phyloP scores from a whole-genome alignment of 2,329 filamentous ascomycete species.

The Fusarium continuum region DNA sequence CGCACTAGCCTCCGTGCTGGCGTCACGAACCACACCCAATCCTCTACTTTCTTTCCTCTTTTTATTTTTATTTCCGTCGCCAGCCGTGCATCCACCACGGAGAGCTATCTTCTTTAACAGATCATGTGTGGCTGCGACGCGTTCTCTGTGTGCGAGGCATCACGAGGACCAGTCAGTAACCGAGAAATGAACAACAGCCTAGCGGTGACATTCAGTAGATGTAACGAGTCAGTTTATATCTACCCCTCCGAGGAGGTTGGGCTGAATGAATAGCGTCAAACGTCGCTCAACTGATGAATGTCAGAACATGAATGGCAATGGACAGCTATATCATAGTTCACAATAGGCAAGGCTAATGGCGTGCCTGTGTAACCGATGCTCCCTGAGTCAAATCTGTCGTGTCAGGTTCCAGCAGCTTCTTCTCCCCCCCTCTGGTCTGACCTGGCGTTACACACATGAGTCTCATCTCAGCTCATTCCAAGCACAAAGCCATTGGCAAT shows the following conservation, averaged over 20 bases:
- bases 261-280: neutral
- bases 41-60: neutral
- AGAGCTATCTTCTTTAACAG: neutral
- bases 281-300: neutral
- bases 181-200: neutral
- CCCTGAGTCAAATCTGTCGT: conserved; percentile 9
- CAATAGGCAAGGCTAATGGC: neutral
- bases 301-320: neutral
- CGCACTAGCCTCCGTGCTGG: neutral
- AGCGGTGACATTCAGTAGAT: neutral
- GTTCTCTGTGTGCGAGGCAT: neutral
- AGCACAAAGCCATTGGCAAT: neutral
- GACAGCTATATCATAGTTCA: neutral
- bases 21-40: neutral
- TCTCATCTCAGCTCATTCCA: conserved; percentile 32
- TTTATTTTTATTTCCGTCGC: neutral
- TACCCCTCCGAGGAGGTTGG: neutral
- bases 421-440: neutral
- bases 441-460: conserved; percentile 8
- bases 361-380: neutral
- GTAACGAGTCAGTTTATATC: conserved; percentile 1
- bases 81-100: neutral
- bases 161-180: neutral
- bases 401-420: conserved; percentile 17
- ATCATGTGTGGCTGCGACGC: neutral